Conservation (phyloP, 805 yeast species). For the Hanseniaspora meyeri region DNA sequence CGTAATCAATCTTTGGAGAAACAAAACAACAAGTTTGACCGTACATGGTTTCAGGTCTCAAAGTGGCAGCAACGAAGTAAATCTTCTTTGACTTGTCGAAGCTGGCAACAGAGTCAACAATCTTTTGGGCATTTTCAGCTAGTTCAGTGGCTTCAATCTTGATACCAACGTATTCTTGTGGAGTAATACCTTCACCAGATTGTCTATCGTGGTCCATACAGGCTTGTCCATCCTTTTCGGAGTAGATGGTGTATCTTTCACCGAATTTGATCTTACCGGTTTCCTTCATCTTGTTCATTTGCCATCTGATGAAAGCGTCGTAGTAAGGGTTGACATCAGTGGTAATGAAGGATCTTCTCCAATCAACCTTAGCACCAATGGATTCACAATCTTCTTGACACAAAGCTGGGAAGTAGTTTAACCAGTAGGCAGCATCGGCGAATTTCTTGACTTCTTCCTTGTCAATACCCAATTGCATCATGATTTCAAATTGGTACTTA, state of each 20-base stretch:
- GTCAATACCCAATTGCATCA: constrained; percentile 85
- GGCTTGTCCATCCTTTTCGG: constrained; percentile 97
- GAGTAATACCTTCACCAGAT: constrained; percentile 92
- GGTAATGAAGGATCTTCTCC: constrained; percentile 94
- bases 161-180: constrained; percentile 91
- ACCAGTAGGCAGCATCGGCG: constrained; percentile 89
- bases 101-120: constrained; percentile 24
- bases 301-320: constrained; percentile 93
- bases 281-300: constrained; percentile 75
- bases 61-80: constrained; percentile 86
- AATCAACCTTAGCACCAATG: constrained; percentile 89
- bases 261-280: constrained; percentile 91
- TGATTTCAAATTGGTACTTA: constrained; percentile 89
- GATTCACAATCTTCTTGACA: constrained; percentile 66
- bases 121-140: constrained; percentile 35
- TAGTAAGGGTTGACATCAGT: constrained; percentile 92
- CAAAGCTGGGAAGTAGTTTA: constrained; percentile 79
- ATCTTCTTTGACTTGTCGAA: constrained; percentile 48
- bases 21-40: constrained; percentile 98
- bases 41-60: constrained; percentile 97
- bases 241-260: constrained; percentile 92
- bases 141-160: constrained; percentile 63
- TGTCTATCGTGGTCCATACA: constrained; percentile 99
- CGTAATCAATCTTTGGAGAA: constrained; percentile 85
- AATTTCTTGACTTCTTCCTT: constrained; percentile 73